Conservation (phyloP, 176 grass and related monocot species). For the Bothriochloa decipiens region DNA sequence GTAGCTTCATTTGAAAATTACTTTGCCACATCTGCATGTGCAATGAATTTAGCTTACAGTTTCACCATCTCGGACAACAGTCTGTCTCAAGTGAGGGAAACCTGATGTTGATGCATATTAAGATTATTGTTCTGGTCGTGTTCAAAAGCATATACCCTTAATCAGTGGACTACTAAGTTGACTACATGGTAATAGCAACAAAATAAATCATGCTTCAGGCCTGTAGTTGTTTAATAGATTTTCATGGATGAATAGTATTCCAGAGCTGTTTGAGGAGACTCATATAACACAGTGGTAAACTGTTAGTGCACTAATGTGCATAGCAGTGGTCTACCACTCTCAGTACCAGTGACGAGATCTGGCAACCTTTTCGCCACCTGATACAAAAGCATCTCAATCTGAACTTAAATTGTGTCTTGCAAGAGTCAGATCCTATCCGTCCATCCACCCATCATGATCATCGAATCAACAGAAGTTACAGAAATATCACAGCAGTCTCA, state of each 20-base stretch:
- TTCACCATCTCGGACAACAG: constrained; percentile 1
- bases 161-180: constrained; percentile 43
- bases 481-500: not conserved
- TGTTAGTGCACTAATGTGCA: constrained; percentile 13
- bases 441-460: constrained; percentile 9
- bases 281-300: not conserved
- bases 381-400: constrained; percentile 19
- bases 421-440: not conserved
- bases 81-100: constrained; percentile 25
- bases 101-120: constrained; percentile 20
- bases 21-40: constrained; percentile 13
- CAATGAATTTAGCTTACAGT: constrained; percentile 33
- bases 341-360: constrained; percentile 6
- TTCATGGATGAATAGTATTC: not conserved
- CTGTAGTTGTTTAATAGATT: constrained; percentile 19
- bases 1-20: constrained; percentile 46
- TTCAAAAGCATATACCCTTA: constrained; percentile 27
- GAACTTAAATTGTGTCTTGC: not conserved
- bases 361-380: not conserved
- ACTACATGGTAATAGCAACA: constrained; percentile 2
- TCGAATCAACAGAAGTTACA: not conserved
- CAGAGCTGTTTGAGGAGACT: constrained; percentile 12
- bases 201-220: constrained; percentile 20
- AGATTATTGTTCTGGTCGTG: constrained; percentile 14
- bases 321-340: not conserved